Percentiles rank a stretch among this genome's conserved stretches.
These are phyloP conservation scores for Coemansia sp. DNA, from an alignment of 192 early-diverging fungal genomes.

Conservation along the genomic window DNA sequence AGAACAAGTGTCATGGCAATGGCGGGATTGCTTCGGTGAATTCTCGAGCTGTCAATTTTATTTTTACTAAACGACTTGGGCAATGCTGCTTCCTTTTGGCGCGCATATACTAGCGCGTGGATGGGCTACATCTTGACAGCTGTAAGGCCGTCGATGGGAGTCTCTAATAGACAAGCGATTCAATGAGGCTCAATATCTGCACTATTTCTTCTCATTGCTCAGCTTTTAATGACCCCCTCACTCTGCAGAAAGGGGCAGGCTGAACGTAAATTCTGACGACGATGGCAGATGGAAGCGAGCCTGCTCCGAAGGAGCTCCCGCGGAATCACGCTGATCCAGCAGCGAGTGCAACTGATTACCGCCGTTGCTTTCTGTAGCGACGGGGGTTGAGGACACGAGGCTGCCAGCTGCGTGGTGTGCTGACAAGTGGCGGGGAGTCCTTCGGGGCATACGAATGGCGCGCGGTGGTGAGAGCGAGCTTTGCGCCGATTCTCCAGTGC, in stretches of 20 bases:
- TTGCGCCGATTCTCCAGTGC: not conserved
- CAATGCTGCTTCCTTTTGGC: not conserved
- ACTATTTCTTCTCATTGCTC: too few relatives aligned
- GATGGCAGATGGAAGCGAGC: not conserved
- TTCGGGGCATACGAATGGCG: not conserved
- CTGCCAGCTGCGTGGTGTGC: not conserved
- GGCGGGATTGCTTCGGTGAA: too few relatives aligned
- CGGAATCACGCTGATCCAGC: constrained; percentile 2
- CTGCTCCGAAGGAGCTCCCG: not conserved
- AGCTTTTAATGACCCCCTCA: too few relatives aligned
- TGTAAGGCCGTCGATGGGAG: too few relatives aligned
- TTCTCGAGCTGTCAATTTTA: too few relatives aligned
- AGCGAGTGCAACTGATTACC: not conserved
- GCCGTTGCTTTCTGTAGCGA: not conserved
- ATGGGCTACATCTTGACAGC: too few relatives aligned
- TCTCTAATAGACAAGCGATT: too few relatives aligned
- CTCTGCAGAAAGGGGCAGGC: constrained; percentile 1
- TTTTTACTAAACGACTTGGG: not conserved
- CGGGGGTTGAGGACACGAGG: not conserved
- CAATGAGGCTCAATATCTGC: too few relatives aligned
- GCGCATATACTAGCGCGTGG: too few relatives aligned
- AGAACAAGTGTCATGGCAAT: too few relatives aligned
- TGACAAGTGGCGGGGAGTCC: not conserved
- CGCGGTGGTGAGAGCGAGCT: not conserved
- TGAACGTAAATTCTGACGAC: not conserved